These are phyloP conservation scores for Plasmodiophora brassicae DNA, from an alignment of 208 protist species.

Conservation along the genomic window DNA sequence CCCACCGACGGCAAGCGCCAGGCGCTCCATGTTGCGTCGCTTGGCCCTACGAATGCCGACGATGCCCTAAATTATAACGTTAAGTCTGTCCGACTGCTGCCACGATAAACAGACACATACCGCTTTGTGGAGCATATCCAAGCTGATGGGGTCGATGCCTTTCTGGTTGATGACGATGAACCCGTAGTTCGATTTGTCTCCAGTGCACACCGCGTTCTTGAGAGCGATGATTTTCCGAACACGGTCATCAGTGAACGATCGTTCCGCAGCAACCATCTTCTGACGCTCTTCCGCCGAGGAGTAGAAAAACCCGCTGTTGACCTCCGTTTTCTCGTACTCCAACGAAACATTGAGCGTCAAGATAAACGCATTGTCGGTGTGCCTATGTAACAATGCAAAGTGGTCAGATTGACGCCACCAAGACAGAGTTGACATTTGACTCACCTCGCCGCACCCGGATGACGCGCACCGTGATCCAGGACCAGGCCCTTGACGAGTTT, in stretches of 20 bases:
- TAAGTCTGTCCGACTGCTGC: not conserved
- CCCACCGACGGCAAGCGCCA: conserved; percentile 88
- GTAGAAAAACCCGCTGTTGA: conserved; percentile 96
- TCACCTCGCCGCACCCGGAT: conserved; percentile 75
- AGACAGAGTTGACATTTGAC: no score
- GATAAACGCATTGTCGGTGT: conserved; percentile 92
- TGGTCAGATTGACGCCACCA: no score
- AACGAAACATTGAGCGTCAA: conserved; percentile 98
- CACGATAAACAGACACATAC: not conserved
- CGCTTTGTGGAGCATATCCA: conserved; percentile 96
- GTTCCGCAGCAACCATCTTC: conserved; percentile 89
- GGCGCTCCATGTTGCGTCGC: conserved; percentile 68
- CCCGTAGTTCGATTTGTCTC: conserved; percentile 70
- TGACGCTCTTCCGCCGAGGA: conserved; percentile 90
- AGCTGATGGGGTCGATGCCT: conserved; percentile 98
- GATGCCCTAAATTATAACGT: conserved; percentile 84
- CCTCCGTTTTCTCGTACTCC: conserved; percentile 95
- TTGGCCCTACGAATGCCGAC: conserved; percentile 96
- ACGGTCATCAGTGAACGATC: conserved; percentile 87
- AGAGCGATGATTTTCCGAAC: conserved; percentile 96
- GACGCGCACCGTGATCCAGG: conserved; percentile 97
- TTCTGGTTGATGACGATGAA: conserved; percentile 99
- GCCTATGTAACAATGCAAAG: conserved; percentile 76
- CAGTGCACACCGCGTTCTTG: conserved; percentile 89
- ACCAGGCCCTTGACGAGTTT: conserved; percentile 98